Evolutionary conservation across 768 basidiomycete species (phyloP), one percentile per base, ranked within the genome.

Genomic region (Serpula lacrymans): DNA sequence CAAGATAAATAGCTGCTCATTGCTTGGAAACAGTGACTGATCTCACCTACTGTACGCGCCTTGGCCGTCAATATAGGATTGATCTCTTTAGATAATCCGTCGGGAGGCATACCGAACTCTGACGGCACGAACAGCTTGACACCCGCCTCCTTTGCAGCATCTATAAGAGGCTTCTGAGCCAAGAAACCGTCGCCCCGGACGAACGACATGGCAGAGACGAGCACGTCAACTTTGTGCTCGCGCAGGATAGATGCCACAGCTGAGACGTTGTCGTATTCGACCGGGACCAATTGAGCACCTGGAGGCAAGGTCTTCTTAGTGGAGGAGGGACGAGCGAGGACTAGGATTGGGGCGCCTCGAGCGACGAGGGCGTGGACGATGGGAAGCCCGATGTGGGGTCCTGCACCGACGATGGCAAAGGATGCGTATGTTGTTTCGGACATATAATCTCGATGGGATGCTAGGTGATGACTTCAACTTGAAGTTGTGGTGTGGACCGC

Each of bases 101-200:
- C 43, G 5, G 52, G 48, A 3, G 42, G 22, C 12, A 36, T 46
- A 3, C 59, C 59, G 22, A 59, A 63, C 41, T 63, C 61, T 32
- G 52, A 50, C 6, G 62, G 62, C 6, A 58, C 45, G 38, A 64
- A 64, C 12, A 63, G 47, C 39, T 54, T 45, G 18, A 59, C 62
- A 16, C 59, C 53, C 1, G 46, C 59, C 24, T 39, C 38, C 45
- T 55, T 60, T 2, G 51, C 48, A 0, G 53, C 58, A 1, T 46
- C 28, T 1, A 51, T 50, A 8, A 60, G 43, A 1, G 20, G 16
- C 3, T 9, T 20, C 42, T 60, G 59, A 5, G 37, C 42, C 17
- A 11, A 16, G 11, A 43, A 21, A 3, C 42, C 42, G n/a, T n/a
- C n/a, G 12, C 35, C 37, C 17, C 12, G 13, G n/a, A 41, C 0